Evolutionary conservation across 1,284 basidiomycete genomes (phyloP), one percentile per base, ranked within the genome.

Genomic region (Fomitopsis palustris): DNA sequence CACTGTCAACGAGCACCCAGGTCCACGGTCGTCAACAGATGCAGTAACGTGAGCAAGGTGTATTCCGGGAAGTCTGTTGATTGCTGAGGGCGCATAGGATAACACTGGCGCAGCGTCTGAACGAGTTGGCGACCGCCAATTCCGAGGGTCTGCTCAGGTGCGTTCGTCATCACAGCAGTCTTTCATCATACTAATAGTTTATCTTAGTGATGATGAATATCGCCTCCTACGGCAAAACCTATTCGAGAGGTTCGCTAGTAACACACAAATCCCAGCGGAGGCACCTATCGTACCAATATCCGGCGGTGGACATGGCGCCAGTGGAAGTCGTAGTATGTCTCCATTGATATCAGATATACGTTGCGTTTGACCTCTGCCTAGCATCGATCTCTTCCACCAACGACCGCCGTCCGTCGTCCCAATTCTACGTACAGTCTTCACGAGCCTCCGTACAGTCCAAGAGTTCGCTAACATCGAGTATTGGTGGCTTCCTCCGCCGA

Each of bases 71-170:
- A 29, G 51, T 49, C 37, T 59, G 35, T 39, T 19, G 55, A 55
- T 53, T 25, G 43, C 56, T 55, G 55, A 58, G 23, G 8, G 54
- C n/a, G n/a, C 38, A 3, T 64, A 92, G 90, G 59, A 77, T 83
- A 61, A 87, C 86, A 27, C 80, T 92, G 61, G 90, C 90, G 31
- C 86, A 90, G 72, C 81, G 87, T 59, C 78, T 92, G 60, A 84
- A 89, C 62, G 90, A 92, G 71, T 75, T 92, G 59, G 88, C 89
- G n/a, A 73, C 79, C 31, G 89, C 90, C 27, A 91, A 92, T 70
- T 80, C 84, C 4, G 85, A 92, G 66, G 90, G 90, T 31, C 76
- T 92, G 56, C 77, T 92, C 56, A 85, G 83, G 89, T 92, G 71
- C 69, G 86, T 59, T 53, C 41, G 39, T 42, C 37, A 35, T 16